A percentile compares a stretch with the other conserved stretches of the same genome.
phyloP scores from a whole-genome alignment of 1,284 basidiomycete genomes.

The Ustilago vetiveriae region DNA sequence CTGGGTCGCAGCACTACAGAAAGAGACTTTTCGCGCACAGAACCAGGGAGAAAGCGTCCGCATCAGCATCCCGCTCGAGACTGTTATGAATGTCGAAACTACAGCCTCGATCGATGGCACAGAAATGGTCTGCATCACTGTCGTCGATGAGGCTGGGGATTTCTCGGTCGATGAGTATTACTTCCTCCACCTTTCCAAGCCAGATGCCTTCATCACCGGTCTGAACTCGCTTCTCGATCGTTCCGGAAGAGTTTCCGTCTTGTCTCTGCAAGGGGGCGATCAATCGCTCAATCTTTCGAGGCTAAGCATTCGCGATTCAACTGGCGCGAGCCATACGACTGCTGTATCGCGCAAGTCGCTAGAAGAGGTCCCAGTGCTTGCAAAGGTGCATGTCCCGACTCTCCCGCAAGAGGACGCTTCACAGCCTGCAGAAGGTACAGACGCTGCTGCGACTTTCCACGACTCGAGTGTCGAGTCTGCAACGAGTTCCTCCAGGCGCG shows the following conservation, averaged over 20 bases:
- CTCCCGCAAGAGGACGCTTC: background rate
- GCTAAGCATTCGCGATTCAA: conserved; percentile 43
- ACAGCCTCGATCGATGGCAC: conserved; percentile 68
- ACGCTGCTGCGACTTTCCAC: too few species aligned
- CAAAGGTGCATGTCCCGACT: conserved; percentile 8
- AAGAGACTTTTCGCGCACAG: conserved; percentile 88
- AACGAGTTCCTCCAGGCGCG: too few species aligned
- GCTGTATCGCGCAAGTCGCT: conserved; percentile 20
- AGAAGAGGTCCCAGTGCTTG: conserved; percentile 26
- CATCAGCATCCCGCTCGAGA: conserved; percentile 90
- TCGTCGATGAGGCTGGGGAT: conserved; percentile 51
- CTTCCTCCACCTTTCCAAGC: conserved; percentile 52
- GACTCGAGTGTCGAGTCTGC: too few species aligned
- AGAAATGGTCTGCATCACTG: conserved; percentile 56
- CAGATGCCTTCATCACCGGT: conserved; percentile 25
- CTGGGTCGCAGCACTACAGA: conserved; percentile 92
- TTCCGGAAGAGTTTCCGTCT: conserved; percentile 6
- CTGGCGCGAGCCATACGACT: conserved; percentile 15
- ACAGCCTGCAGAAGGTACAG: background rate
- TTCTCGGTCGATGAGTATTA: conserved; percentile 60
- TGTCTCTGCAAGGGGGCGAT: conserved; percentile 21
- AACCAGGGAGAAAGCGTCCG: conserved; percentile 91
- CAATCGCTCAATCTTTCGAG: conserved; percentile 20
- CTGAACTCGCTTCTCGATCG: conserved; percentile 18
- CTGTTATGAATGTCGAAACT: conserved; percentile 85